Base-by-base conservation (phyloP, 345 rosid species). In the Geranium brycei region DNA sequence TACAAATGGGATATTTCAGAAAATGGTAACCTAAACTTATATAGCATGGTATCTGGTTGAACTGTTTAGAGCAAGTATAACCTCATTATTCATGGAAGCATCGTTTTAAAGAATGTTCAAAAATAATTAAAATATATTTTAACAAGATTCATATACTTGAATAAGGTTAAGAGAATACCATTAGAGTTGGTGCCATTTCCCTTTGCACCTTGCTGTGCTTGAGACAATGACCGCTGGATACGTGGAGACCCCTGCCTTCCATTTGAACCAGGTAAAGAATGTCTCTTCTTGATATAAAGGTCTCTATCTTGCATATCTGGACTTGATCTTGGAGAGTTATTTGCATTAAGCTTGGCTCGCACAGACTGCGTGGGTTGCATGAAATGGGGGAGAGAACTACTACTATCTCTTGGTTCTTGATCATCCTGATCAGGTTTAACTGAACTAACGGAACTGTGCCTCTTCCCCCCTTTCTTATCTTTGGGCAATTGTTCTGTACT, bases 331-430 rank as follows among this genome's bases (percentile, higher is more conserved):
- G 99, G 99, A 3, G 96, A 88, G 79, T 69, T 93, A 66, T 78
- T 88, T 16, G 89, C 83, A 58, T 79, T 76, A 65, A 90, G 57
- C 85, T 93, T 93, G 30, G 95, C 96, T 80, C 76, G 87, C 11
- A 95, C 99, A 19, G 99, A 93, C 78, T 91, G 80, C 11, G 99
- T 91, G 59, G 81, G 95, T 78, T 83, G 97, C 99, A 93, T 93
- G 87, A 93, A 93, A 60, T 69, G 91, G n/a, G 97, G 99, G 66
- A 91, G 58, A 62, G 95, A 79, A 76, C 66, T 84, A 62, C 80
- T 79, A 65, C 85, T 80, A 59, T 82, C 95, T 70, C 87, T 78
- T 56, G 88, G 82, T 69, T 88, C 97, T 80, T 83, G 88, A 59
- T 81, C 92, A 69, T 32, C 67, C 62, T 69, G 70, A 57, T 77